Percentiles rank a stretch among this genome's conserved stretches.
Evolutionary conservation across 2,329 filamentous ascomycete species (phyloP).

Genomic region (Pseudogymnoascus sp.): DNA sequence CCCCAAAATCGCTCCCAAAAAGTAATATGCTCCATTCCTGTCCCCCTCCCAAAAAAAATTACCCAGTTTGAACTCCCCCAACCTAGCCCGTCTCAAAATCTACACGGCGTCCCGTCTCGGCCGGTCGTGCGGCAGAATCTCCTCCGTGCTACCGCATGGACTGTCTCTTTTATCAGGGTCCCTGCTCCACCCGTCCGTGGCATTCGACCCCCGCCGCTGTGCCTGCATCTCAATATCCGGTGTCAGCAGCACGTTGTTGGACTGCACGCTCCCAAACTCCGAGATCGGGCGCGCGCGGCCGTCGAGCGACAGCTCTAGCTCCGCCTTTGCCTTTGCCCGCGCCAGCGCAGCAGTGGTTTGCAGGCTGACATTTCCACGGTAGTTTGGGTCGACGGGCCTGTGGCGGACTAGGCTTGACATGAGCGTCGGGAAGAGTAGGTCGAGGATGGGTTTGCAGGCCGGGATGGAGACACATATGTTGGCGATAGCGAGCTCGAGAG

Average conservation of each 20-base stretch:
- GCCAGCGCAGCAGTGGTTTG: neutral
- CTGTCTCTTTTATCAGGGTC: neutral
- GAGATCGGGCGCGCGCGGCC: neutral
- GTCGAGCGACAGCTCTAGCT: neutral
- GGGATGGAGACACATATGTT: neutral
- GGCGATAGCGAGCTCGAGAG: neutral
- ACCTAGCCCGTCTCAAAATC: neutral
- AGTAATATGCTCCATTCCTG: neutral
- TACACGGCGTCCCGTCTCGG: neutral
- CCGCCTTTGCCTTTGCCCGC: neutral
- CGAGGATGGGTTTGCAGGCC: neutral
- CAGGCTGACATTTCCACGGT: neutral
- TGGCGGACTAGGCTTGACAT: neutral
- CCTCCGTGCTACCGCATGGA: neutral
- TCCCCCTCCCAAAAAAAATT: neutral
- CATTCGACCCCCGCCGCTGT: neutral
- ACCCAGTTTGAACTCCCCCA: neutral
- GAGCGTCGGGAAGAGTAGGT: neutral
- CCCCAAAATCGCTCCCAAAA: neutral
- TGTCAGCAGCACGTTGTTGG: neutral
- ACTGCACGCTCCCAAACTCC: neutral
- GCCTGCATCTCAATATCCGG: neutral
- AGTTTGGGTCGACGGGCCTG: neutral
- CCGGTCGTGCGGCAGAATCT: neutral
- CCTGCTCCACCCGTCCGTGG: neutral